Conservation (phyloP, 192 early-diverging fungal species). For the Nowakowskiella sp. region DNA sequence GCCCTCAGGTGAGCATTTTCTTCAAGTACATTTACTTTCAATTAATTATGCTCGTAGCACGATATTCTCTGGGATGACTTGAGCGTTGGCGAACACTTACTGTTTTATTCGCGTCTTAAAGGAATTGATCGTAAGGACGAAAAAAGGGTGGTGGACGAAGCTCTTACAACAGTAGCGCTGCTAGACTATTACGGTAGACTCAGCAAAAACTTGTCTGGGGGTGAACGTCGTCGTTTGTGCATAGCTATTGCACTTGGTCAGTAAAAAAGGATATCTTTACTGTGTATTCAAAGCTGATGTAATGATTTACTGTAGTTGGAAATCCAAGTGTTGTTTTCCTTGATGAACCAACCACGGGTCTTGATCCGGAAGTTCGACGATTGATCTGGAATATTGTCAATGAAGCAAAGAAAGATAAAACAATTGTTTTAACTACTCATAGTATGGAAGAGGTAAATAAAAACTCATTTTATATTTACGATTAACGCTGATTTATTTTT, state of each 20-base stretch:
- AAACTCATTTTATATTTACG: too few relatives aligned
- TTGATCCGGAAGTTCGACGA: slow-evolving; percentile 55
- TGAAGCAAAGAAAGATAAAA: slow-evolving; percentile 20
- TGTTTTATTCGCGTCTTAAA: slow-evolving; percentile 54
- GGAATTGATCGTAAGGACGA: slow-evolving; percentile 42
- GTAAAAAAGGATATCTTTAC: too few relatives aligned
- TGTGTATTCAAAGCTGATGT: too few relatives aligned
- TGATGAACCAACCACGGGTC: slow-evolving; percentile 66
- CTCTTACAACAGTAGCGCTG: slow-evolving; percentile 50
- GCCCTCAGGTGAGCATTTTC: slow-evolving; percentile 39
- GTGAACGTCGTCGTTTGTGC: slow-evolving; percentile 55
- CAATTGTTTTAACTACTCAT: slow-evolving; percentile 53
- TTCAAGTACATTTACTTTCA: neutral
- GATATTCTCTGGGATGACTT: slow-evolving; percentile 57
- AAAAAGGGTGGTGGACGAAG: slow-evolving; percentile 37
- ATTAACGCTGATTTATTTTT: too few relatives aligned
- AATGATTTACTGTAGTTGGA: neutral
- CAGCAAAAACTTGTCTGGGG: slow-evolving; percentile 54
- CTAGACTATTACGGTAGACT: slow-evolving; percentile 52
- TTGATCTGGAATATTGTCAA: slow-evolving; percentile 54
- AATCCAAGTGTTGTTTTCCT: slow-evolving; percentile 56
- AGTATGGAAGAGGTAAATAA: slow-evolving; percentile 73
- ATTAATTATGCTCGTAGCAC: slow-evolving; percentile 9
- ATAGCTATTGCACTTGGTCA: slow-evolving; percentile 58
- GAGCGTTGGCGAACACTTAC: slow-evolving; percentile 49